phyloP scores from a whole-genome alignment of 768 basidiomycete species.

The Panaeolus papilionaceus region DNA sequence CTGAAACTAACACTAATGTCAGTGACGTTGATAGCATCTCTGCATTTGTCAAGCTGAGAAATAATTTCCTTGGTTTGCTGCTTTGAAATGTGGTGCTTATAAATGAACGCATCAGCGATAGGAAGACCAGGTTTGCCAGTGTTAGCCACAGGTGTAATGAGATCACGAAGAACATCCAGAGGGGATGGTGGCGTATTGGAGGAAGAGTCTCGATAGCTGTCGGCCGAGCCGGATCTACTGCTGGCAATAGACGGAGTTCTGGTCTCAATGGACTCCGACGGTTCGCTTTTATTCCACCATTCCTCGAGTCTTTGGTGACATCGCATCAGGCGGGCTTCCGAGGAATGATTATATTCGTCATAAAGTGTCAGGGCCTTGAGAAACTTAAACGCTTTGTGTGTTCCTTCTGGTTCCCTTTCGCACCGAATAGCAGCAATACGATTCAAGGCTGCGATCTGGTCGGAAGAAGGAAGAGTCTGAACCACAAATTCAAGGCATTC shows the following conservation, averaged over 20 bases:
- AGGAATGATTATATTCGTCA: background rate
- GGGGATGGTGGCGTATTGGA: background rate
- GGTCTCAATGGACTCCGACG: background rate
- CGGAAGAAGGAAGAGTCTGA: background rate
- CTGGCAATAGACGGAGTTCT: background rate
- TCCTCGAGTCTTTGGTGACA: background rate
- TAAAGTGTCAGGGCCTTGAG: background rate
- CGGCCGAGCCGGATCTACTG: background rate
- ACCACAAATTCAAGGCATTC: background rate
- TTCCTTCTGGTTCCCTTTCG: background rate
- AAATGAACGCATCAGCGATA: background rate
- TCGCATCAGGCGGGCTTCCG: constrained; percentile 6
- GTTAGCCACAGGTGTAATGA: background rate
- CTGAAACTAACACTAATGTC: background rate
- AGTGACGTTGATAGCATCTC: background rate
- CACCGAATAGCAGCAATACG: background rate
- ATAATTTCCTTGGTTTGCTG: background rate
- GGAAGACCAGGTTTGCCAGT: background rate
- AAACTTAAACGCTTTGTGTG: background rate
- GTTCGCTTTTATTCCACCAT: background rate
- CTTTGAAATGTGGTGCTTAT: background rate
- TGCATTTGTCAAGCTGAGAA: background rate
- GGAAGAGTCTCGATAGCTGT: background rate
- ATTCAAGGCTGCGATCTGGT: background rate
- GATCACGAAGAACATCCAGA: background rate